These are phyloP conservation scores for Fusarium haematococcum DNA, from an alignment of 2,329 filamentous ascomycete genomes.

Conservation along the genomic window DNA sequence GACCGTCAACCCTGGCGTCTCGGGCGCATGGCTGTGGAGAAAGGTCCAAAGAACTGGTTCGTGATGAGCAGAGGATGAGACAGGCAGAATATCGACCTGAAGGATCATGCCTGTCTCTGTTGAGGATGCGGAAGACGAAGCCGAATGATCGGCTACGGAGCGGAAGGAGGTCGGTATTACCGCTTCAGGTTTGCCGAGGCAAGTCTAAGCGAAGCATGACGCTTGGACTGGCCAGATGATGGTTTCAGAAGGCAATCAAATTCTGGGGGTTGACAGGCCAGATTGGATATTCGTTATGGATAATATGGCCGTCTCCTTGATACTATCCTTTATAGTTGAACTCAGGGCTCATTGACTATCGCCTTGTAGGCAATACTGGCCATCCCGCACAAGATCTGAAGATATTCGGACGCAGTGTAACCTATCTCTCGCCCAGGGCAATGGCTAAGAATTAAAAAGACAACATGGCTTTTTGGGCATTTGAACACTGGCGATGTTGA, in stretches of 20 bases:
- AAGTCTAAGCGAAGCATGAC: not conserved
- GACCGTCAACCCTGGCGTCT: not conserved
- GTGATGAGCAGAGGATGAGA: not conserved
- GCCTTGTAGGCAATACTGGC: not conserved
- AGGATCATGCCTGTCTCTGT: not conserved
- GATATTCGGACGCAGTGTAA: not conserved
- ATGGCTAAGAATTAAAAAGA: not conserved
- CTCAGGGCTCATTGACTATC: not conserved
- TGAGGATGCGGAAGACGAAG: not conserved
- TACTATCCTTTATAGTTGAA: not conserved
- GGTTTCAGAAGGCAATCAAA: not conserved
- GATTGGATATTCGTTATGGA: not conserved
- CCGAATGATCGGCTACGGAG: not conserved
- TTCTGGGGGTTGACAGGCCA: not conserved
- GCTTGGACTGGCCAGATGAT: not conserved
- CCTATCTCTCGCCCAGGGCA: not conserved
- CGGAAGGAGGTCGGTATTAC: not conserved
- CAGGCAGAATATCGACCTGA: not conserved
- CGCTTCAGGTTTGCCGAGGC: not conserved
- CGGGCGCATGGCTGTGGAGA: not conserved
- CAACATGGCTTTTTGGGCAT: no score
- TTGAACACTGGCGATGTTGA: not conserved
- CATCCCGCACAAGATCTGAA: not conserved
- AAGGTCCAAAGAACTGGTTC: not conserved
- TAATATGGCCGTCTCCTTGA: not conserved